Conservation (phyloP, 768 basidiomycete genomes). For the Auriscalpium microsporum region DNA sequence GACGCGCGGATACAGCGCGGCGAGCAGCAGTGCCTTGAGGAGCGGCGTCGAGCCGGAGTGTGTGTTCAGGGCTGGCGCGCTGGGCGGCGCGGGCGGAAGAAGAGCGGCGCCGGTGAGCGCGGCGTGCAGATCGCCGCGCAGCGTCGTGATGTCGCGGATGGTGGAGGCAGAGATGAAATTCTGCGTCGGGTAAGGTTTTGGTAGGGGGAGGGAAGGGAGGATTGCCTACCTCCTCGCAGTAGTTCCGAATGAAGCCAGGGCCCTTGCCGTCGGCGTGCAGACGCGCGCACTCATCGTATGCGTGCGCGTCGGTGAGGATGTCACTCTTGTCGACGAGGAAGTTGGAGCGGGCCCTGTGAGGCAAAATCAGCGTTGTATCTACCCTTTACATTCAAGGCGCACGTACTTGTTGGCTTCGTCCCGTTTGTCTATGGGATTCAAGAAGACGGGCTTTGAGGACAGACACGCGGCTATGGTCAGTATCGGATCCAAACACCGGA, state of each 20-base stretch:
- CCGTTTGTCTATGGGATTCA: slow-evolving; percentile 72
- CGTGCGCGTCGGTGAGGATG: slow-evolving; percentile 71
- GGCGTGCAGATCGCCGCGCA: slow-evolving; percentile 70
- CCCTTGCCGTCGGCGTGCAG: slow-evolving; percentile 45
- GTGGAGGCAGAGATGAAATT: slow-evolving; percentile 76
- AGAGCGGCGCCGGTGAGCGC: slow-evolving; percentile 68
- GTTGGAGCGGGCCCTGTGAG: slow-evolving; percentile 53
- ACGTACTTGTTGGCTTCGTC: slow-evolving; percentile 66
- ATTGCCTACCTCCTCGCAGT: slow-evolving; percentile 59
- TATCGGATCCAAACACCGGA: slow-evolving; percentile 74
- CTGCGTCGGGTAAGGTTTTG: slow-evolving; percentile 27
- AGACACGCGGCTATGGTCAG: slow-evolving; percentile 76
- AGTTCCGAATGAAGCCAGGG: slow-evolving; percentile 37
- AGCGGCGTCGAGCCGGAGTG: slow-evolving; percentile 65
- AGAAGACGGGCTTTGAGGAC: slow-evolving; percentile 83
- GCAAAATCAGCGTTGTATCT: neutral
- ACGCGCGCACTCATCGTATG: slow-evolving; percentile 56
- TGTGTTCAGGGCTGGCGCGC: slow-evolving; percentile 46
- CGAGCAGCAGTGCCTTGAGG: slow-evolving; percentile 76
- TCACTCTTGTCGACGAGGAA: slow-evolving; percentile 75
- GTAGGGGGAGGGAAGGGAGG: neutral
- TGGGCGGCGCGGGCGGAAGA: slow-evolving; percentile 40
- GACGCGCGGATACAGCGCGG: slow-evolving; percentile 81
- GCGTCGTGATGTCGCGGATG: slow-evolving; percentile 67
- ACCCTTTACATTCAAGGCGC: neutral